Conservation (phyloP, 2,329 filamentous ascomycete species). For the Chrysoporthe deuterocubensis region DNA sequence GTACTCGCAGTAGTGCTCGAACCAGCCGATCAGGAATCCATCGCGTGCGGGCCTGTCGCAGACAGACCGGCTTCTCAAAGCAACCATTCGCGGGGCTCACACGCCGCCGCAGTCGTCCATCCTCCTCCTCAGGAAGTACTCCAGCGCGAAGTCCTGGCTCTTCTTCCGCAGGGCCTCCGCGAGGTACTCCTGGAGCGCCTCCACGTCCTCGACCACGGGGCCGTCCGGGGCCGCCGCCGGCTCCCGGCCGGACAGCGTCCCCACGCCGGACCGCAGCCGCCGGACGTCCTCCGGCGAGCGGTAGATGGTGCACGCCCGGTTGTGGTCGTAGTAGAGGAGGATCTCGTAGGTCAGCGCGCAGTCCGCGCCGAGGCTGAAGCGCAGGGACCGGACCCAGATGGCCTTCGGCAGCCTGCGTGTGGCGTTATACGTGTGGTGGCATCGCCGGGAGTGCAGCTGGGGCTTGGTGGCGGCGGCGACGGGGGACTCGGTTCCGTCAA, state of each 20-base stretch:
- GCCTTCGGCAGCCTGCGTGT: conserved; percentile 31
- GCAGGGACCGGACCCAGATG: conserved; percentile 32
- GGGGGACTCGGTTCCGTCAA: neutral
- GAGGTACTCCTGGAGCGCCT: conserved; percentile 31
- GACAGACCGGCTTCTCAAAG: no score
- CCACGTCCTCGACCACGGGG: conserved; percentile 24
- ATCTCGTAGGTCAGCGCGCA: conserved; percentile 32
- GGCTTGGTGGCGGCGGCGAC: conserved; percentile 31
- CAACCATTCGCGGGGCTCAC: neutral
- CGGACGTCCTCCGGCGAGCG: conserved; percentile 37
- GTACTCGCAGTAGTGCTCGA: neutral
- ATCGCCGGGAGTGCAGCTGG: conserved; percentile 37
- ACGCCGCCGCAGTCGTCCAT: conserved; percentile 34
- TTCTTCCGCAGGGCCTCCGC: conserved; percentile 30
- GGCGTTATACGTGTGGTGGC: conserved; percentile 40
- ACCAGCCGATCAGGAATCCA: neutral
- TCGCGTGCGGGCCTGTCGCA: no score
- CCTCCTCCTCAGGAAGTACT: conserved; percentile 37
- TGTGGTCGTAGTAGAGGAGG: conserved; percentile 37
- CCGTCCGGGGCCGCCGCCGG: conserved; percentile 17
- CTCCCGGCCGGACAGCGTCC: conserved; percentile 13
- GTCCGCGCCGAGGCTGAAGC: conserved; percentile 19
- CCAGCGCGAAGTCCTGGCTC: conserved; percentile 29
- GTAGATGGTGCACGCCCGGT: conserved; percentile 39
- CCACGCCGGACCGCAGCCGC: conserved; percentile 28